phyloP scores from a whole-genome alignment of 768 basidiomycete species.

The Paxillus involutus region DNA sequence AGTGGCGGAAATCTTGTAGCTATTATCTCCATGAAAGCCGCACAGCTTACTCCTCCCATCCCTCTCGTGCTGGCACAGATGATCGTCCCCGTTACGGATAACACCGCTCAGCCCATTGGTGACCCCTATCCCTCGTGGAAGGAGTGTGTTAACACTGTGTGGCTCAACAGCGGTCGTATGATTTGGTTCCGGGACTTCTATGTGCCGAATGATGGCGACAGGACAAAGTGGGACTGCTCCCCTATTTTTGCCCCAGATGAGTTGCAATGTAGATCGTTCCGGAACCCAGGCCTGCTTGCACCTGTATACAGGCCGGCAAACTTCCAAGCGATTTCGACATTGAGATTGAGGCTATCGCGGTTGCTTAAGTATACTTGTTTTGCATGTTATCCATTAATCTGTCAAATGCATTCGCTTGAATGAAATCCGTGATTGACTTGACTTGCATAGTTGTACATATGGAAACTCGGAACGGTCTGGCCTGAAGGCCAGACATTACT shows the following conservation, averaged over 20 bases:
- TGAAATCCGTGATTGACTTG: neutral
- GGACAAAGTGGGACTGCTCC: constrained; percentile 68
- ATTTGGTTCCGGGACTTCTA: constrained; percentile 73
- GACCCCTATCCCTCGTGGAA: constrained; percentile 50
- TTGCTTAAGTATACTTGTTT: constrained; percentile 15
- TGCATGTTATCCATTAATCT: neutral
- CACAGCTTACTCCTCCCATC: constrained; percentile 45
- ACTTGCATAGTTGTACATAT: neutral
- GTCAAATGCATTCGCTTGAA: neutral
- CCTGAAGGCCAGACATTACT: neutral
- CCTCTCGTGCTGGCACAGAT: constrained; percentile 62
- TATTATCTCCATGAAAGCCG: constrained; percentile 65
- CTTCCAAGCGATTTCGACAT: constrained; percentile 70
- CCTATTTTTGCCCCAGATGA: constrained; percentile 67
- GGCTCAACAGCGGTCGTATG: constrained; percentile 65
- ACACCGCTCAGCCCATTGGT: constrained; percentile 52
- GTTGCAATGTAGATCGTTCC: constrained; percentile 34
- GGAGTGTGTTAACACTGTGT: constrained; percentile 59
- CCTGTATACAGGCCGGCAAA: constrained; percentile 72
- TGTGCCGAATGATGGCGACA: constrained; percentile 59
- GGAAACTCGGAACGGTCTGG: neutral
- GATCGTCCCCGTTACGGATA: constrained; percentile 75
- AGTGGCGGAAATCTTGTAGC: constrained; percentile 77
- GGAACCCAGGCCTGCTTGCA: constrained; percentile 66
- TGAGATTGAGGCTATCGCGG: constrained; percentile 73